A percentile compares a stretch with the other conserved stretches of the same genome.
Conservation (phyloP, 148 eudicot species). For the Spergularia bocconei region DNA sequence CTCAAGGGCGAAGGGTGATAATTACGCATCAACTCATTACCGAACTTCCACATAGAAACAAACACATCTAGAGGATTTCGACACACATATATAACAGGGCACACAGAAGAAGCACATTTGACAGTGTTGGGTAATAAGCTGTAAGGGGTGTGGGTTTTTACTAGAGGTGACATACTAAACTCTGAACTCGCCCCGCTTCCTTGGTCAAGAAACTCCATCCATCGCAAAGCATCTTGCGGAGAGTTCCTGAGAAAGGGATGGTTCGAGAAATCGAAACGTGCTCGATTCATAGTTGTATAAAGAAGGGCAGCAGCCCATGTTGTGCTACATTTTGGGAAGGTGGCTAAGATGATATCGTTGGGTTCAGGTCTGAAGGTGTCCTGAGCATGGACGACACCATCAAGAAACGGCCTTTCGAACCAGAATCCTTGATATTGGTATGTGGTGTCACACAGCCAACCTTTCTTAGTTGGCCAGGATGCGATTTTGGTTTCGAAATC, state of each 20-base stretch:
- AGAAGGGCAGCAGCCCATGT: conserved; percentile 30
- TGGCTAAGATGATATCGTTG: conserved; percentile 16
- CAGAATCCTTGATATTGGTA: conserved; percentile 17
- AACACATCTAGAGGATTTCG: not conserved
- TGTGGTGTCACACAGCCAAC: not conserved
- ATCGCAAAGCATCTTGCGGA: not conserved
- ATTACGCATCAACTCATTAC: not conserved
- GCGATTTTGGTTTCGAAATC: too few relatives aligned
- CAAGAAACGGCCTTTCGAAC: conserved; percentile 4
- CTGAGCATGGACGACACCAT: not conserved
- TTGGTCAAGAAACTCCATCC: not conserved
- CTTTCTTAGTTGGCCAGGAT: conserved; percentile 4
- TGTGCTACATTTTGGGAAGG: conserved; percentile 29
- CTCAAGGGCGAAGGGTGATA: not conserved
- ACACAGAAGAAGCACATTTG: not conserved
- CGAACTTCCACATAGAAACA: not conserved
- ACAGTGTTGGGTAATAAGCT: not conserved
- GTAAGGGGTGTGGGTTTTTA: conserved; percentile 5
- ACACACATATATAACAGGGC: not conserved
- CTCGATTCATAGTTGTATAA: conserved; percentile 25
- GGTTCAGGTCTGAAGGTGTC: not conserved
- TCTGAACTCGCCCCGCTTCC: not conserved
- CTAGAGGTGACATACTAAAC: not conserved
- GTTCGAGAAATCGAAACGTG: conserved; percentile 4
- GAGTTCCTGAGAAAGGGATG: conserved; percentile 1